Conservation (phyloP, 129 eudicot species). For the Rutidosis leptorrhynchoides region DNA sequence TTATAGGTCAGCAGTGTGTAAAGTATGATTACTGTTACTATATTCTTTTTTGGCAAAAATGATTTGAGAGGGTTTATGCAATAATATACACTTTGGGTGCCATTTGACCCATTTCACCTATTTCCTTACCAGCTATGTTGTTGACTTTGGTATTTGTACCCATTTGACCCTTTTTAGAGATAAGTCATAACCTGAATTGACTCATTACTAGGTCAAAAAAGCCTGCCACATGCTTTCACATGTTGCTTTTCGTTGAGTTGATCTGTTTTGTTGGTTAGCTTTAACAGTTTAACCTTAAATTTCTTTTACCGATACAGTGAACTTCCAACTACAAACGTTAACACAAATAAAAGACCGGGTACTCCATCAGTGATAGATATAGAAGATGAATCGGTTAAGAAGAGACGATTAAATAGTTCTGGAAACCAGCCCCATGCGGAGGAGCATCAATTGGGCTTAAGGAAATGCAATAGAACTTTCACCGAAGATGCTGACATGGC, state of each 20-base stretch:
- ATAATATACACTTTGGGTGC: neutral
- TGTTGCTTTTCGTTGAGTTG: neutral
- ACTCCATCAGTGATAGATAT: conserved; percentile 46
- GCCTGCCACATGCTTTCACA: neutral
- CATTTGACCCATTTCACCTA: conserved; percentile 4
- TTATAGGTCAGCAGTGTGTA: neutral
- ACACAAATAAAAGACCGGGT: conserved; percentile 50
- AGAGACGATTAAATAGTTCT: conserved; percentile 38
- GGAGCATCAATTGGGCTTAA: conserved; percentile 46
- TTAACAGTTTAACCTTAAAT: conserved; percentile 7
- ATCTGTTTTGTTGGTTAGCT: neutral
- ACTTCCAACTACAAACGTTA: conserved; percentile 37
- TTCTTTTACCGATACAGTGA: conserved; percentile 43
- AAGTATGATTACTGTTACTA: neutral
- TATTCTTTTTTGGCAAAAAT: neutral
- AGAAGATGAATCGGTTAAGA: conserved; percentile 54
- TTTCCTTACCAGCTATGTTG: neutral
- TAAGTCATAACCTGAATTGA: neutral
- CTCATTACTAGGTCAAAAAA: neutral
- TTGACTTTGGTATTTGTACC: neutral
- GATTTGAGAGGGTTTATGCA: conserved; percentile 9
- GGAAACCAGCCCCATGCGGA: conserved; percentile 17
- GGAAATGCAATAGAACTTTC: conserved; percentile 54
- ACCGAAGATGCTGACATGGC: conserved; percentile 24
- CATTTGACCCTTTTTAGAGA: neutral